Base-by-base conservation (phyloP, 139 green algal genomes). In the Tetradesmus lagerheimii region DNA sequence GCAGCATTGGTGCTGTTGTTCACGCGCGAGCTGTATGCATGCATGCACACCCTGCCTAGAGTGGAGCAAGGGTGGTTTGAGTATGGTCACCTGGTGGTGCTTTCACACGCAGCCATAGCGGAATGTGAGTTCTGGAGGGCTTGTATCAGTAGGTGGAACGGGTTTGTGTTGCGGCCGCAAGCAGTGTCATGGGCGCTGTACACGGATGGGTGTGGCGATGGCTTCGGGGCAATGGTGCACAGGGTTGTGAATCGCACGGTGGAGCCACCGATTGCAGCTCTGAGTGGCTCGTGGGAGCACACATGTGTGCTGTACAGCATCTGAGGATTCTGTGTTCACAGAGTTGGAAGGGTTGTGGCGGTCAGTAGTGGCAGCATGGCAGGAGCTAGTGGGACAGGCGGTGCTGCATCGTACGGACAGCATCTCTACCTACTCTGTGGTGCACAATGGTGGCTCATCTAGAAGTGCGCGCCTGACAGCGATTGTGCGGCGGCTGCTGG, bases 121-220 rank as follows among this genome's bases (percentile, higher is more conserved):
- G 80, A 41, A 45, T 85, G 80, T n/a, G 2, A 43, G 9, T 75
- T 85, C 20, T 85, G 80, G 80, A 45, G 67, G 12, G 11, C 38
- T 14, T 41, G 80, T 2, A 45, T 45, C 3, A 5, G 3, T 3
- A 16, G 66, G 45, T 85, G 80, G 80, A 85, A 85, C 74, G 80
- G 80, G 29, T 25, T 29, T 45, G 27, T 74, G n/a, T 9, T 85
- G 57, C 29, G 45, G 27, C 80, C 80, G 12, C 2, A 31, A 2
- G 41, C 80, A 29, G 45, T 85, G 45, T 75, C 45, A 2, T 8
- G 80, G 45, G 29, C 74, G n/a, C 34, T 85, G 45, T 85, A 75
- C n/a, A 85, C 80, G 6, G 80, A 85, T 85, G 50, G 50, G 50
- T 64, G 50, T 64, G 80, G 80, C 18, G n/a, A 86, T 29, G 80